Base-by-base conservation (phyloP, 176 grass and related monocot species). In the Eragrostis nindensis region DNA sequence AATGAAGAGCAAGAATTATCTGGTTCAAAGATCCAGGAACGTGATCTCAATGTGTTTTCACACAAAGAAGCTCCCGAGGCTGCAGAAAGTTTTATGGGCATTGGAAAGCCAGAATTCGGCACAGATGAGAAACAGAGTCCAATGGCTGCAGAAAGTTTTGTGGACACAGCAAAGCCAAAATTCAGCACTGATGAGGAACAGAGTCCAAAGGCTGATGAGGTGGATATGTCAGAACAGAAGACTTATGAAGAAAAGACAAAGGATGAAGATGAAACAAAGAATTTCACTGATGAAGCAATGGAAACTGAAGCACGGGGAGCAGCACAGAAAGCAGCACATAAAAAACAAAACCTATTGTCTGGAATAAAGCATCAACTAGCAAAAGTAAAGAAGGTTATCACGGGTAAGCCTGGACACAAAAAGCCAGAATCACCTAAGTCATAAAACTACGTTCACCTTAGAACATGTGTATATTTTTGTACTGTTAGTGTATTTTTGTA, bases 311-410 rank as follows among this genome's bases (percentile, higher is more conserved):
- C 71, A 71, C 89, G 56, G 84, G 89, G 70, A 67, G 71, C 63
- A 80, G 80, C 74, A 39, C 79, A 65, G 49, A 97, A 97, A 45
- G 54, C 38, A 41, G 52, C 85, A 76, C 87, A 74, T 73, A 94
- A 97, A 82, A 97, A 97, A 39, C 87, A 74, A 5, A 88, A 88
- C 62, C 82, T 97, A 62, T 75, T 94, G 71, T 97, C 85, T n/a
- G 90, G 94, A 12, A 89, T 97, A 43, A 97, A 97, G 44, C 92
- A 90, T 17, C 93, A 93, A 66, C 55, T 97, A 56, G 89, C 85
- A 74, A 97, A 97, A 73, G 94, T 97, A 27, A 97, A 90, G 76
- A 97, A 97, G 81, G 94, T 80, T 59, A 94, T 97, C 16, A 86
- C 87, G 48, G 87, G 91, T 64, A 97, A 97, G 76, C 87, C 94